A percentile compares a stretch with the other conserved stretches of the same genome.
These are phyloP conservation scores for Annulohypoxylon nitens DNA, from an alignment of 495 filamentous ascomycete genomes.

Conservation along the genomic window DNA sequence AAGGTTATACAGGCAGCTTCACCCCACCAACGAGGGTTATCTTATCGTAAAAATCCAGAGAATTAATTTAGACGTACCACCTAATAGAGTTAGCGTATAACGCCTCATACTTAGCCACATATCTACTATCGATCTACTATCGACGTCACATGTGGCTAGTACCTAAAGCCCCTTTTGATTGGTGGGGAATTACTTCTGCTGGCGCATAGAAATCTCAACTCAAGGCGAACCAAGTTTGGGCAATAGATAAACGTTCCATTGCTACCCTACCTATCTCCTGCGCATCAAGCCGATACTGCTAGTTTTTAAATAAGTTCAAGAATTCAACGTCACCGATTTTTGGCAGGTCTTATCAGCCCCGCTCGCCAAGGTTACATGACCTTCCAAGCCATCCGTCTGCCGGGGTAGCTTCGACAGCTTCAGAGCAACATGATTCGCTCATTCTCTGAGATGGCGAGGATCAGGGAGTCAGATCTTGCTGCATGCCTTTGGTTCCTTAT, in stretches of 20 bases:
- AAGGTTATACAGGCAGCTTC: neutral
- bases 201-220: neutral
- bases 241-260: conserved; percentile 21
- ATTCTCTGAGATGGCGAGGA: conserved; percentile 19
- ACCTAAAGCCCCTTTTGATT: neutral
- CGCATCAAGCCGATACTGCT: conserved; percentile 3
- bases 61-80: neutral
- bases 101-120: conserved; percentile 7
- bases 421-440: conserved; percentile 36
- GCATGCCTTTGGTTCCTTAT: neutral
- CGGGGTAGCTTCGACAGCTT: conserved; percentile 19
- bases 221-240: conserved; percentile 26
- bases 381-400: conserved; percentile 22
- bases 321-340: neutral
- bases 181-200: conserved; percentile 4
- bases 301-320: conserved; percentile 1
- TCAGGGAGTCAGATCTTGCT: conserved; percentile 13
- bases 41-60: conserved; percentile 10
- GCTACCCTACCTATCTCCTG: conserved; percentile 23
- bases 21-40: conserved; percentile 18
- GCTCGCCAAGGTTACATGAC: conserved; percentile 42
- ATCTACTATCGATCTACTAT: neutral
- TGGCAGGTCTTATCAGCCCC: conserved; percentile 39
- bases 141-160: neutral
- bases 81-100: conserved; percentile 1